These are phyloP conservation scores for Candida namnaoensis DNA, from an alignment of 805 yeast genomes.

Conservation along the genomic window DNA sequence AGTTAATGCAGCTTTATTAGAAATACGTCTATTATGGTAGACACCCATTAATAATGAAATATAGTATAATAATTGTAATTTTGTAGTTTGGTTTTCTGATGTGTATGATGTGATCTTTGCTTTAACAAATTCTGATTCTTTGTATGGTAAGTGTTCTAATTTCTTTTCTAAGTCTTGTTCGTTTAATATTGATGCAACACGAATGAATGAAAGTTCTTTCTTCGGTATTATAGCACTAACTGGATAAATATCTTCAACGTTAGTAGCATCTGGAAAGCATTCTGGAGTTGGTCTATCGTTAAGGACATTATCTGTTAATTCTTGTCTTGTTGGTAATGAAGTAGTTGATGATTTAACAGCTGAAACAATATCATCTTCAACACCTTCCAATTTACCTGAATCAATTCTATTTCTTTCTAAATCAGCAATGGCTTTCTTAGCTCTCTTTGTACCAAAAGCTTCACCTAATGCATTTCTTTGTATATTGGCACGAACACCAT, in stretches of 20 bases:
- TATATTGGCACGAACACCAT: constrained; percentile 34
- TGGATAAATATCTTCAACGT: constrained; percentile 78
- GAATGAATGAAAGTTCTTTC: constrained; percentile 52
- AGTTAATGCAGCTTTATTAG: constrained; percentile 48
- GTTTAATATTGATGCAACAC: constrained; percentile 51
- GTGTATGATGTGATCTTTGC: constrained; percentile 30
- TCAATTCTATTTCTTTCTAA: constrained; percentile 81
- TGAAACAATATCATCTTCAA: constrained; percentile 77
- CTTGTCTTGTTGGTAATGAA: constrained; percentile 62
- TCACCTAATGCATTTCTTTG: constrained; percentile 87
- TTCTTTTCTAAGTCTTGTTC: constrained; percentile 44
- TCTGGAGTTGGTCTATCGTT: constrained; percentile 79
- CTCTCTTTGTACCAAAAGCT: constrained; percentile 95
- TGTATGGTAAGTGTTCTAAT: constrained; percentile 53
- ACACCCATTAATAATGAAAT: constrained; percentile 75
- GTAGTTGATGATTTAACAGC: constrained; percentile 63
- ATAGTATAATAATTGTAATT: constrained; percentile 67
- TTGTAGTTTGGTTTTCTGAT: constrained; percentile 39
- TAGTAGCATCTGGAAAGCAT: constrained; percentile 70
- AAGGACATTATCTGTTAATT: constrained; percentile 47
- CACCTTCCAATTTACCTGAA: constrained; percentile 64
- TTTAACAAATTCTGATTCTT: constrained; percentile 49
- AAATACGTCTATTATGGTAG: constrained; percentile 61
- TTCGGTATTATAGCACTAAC: constrained; percentile 60
- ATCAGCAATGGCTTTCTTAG: constrained; percentile 81